Conservation (phyloP, 306 rosid genomes). For the Dalbergia oliveri region DNA sequence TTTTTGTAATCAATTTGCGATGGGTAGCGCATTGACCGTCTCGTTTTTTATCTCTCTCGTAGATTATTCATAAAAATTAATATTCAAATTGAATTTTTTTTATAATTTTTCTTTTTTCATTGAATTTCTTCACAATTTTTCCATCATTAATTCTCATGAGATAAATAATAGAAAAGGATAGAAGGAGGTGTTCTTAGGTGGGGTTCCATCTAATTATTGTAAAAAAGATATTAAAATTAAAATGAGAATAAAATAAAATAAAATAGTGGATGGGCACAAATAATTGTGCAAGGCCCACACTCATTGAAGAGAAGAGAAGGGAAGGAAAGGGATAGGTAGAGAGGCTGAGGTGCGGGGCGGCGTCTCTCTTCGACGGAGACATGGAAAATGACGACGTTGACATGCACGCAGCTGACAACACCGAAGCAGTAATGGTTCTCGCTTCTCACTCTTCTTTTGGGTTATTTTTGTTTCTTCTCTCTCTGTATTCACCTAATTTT, state of each 20-base stretch:
- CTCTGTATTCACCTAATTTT: not conserved
- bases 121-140: too few relatives aligned
- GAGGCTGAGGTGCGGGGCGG: constrained; percentile 13
- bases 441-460: not conserved
- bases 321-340: not conserved
- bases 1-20: too few relatives aligned
- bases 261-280: not conserved
- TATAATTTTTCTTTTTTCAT: too few relatives aligned
- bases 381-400: constrained; percentile 63
- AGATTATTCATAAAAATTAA: too few relatives aligned
- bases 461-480: not conserved
- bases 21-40: too few relatives aligned
- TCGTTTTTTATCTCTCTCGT: too few relatives aligned
- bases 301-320: not conserved
- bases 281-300: not conserved
- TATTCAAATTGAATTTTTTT: too few relatives aligned
- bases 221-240: not conserved
- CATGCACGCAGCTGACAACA: constrained; percentile 52
- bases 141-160: not conserved
- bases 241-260: not conserved
- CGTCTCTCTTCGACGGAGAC: constrained; percentile 11
- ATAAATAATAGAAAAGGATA: too few relatives aligned
- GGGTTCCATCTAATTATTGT: too few relatives aligned
- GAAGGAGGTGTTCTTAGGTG: too few relatives aligned
- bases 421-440: constrained; percentile 40